These are phyloP conservation scores for Martensiomyces pterosporus DNA, from an alignment of 192 early-diverging fungal species.

Conservation along the genomic window DNA sequence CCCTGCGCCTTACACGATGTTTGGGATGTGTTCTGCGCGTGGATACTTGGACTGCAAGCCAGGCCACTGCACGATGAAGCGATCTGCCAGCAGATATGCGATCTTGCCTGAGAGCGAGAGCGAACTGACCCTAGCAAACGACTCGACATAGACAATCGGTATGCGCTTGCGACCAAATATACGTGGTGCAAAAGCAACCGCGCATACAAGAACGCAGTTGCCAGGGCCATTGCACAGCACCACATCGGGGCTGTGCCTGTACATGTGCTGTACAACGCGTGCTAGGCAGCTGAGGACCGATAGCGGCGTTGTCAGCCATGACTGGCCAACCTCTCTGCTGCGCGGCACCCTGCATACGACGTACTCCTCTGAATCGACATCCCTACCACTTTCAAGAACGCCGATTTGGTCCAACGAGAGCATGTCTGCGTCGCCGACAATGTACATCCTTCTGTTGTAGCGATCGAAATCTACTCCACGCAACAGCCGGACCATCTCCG, in stretches of 20 bases:
- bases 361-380: slow-evolving; percentile 22
- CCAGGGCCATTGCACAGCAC: slow-evolving; percentile 89
- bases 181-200: slow-evolving; percentile 58
- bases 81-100: slow-evolving; percentile 71
- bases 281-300: slow-evolving; percentile 37
- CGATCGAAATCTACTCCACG: slow-evolving; percentile 54
- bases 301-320: slow-evolving; percentile 55
- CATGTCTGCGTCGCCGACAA: slow-evolving; percentile 65
- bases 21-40: slow-evolving; percentile 57
- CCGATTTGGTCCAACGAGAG: slow-evolving; percentile 55
- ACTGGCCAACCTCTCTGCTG: slow-evolving; percentile 70
- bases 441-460: slow-evolving; percentile 67
- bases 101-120: slow-evolving; percentile 89
- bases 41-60: slow-evolving; percentile 53
- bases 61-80: slow-evolving; percentile 92
- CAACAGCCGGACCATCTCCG: slow-evolving; percentile 82
- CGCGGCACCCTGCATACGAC: slow-evolving; percentile 60
- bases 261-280: slow-evolving; percentile 28
- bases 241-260: slow-evolving; percentile 54
- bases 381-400: slow-evolving; percentile 40
- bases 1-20: slow-evolving; percentile 60
- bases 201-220: slow-evolving; percentile 72
- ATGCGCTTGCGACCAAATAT: slow-evolving; percentile 54
- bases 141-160: slow-evolving; percentile 81
- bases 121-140: slow-evolving; percentile 78